Base-by-base conservation (phyloP, 106 monocot species). In the Phalaenopsis aphrodite region DNA sequence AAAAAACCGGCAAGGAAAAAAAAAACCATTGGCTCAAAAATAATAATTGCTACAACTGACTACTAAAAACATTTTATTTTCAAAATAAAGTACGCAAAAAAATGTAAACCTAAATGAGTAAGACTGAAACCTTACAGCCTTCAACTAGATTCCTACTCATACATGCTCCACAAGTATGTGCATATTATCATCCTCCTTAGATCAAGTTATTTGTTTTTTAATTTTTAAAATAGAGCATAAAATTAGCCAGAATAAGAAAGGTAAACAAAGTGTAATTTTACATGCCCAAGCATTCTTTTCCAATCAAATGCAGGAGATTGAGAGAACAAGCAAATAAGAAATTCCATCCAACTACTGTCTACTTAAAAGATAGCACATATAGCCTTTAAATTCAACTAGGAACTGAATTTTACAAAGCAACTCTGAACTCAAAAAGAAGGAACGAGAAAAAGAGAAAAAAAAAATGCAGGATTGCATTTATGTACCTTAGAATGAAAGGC, bases 401-500 rank as follows among this genome's bases (percentile, higher is more conserved):
- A 37, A 69, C 38, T 69, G 23, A 8, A 38, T 69, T 69, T 69
- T 64, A n/a, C 1, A 23, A 5, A 64, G 10, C 15, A 66, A 37
- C 12, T 3, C 69, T 39, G 1, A 15, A 69, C 37, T 37, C 12
- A 38, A 2, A 69, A 69, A 69, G 24, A 64, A 64, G 64, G 19
- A 24, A 21, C 30, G 30, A 6, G 23, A 1, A 69, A 4, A 2
- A 37, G 38, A 12, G 38, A 69, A 39, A 69, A 18, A 55, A 78
- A 71, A 30, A 10, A 58, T 18, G 65, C 8, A 78, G 8, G 1
- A 87, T 41, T 3, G 6, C 42, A 18, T 43, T n/a, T 1, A 78
- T 78, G 76, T 57, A 99, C 98, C 98, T 93, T 71, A 99, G 82
- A 5, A 77, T 77, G 76, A 94, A 99, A 0, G 91, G 88, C 12